These are phyloP conservation scores for Cladorrhinum sp. DNA, from an alignment of 2,329 filamentous ascomycete species.

Conservation along the genomic window DNA sequence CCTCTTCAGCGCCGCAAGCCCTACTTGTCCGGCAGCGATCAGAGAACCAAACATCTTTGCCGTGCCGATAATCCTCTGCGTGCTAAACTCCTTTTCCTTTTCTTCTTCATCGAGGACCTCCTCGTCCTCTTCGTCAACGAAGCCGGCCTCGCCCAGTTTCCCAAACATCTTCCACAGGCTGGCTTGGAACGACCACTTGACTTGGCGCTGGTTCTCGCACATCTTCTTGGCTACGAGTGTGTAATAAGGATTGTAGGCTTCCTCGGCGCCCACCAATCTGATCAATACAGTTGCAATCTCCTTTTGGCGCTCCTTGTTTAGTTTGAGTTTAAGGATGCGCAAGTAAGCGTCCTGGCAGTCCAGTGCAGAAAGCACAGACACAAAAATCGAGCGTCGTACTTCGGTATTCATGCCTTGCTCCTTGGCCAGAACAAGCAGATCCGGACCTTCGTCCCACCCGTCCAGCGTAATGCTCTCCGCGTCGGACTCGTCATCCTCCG, in stretches of 20 bases:
- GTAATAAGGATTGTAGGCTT: conserved; percentile 90
- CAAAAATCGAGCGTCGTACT: conserved; percentile 85
- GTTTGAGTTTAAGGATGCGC: conserved; percentile 73
- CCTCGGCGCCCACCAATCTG: conserved; percentile 80
- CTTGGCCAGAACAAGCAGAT: conserved; percentile 70
- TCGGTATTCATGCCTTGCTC: conserved; percentile 85
- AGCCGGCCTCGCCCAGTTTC: conserved; percentile 75
- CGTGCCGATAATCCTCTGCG: conserved; percentile 49
- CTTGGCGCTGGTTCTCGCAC: conserved; percentile 64
- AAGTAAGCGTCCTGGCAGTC: conserved; percentile 82
- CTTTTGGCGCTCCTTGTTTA: conserved; percentile 81
- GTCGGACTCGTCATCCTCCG: conserved; percentile 31
- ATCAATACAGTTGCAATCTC: conserved; percentile 87
- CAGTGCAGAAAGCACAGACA: conserved; percentile 79
- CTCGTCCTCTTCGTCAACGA: conserved; percentile 58
- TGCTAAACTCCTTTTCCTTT: conserved; percentile 44
- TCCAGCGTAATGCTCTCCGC: conserved; percentile 30
- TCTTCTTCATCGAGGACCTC: conserved; percentile 50
- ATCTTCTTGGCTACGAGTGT: conserved; percentile 77
- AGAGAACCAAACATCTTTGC: conserved; percentile 54
- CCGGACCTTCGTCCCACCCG: conserved; percentile 53
- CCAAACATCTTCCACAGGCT: conserved; percentile 83
- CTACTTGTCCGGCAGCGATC: conserved; percentile 44
- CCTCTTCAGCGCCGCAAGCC: conserved; percentile 56
- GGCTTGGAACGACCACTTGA: conserved; percentile 83